These are phyloP conservation scores for Boletus tylopilopsis DNA, from an alignment of 768 basidiomycete species.

Conservation along the genomic window DNA sequence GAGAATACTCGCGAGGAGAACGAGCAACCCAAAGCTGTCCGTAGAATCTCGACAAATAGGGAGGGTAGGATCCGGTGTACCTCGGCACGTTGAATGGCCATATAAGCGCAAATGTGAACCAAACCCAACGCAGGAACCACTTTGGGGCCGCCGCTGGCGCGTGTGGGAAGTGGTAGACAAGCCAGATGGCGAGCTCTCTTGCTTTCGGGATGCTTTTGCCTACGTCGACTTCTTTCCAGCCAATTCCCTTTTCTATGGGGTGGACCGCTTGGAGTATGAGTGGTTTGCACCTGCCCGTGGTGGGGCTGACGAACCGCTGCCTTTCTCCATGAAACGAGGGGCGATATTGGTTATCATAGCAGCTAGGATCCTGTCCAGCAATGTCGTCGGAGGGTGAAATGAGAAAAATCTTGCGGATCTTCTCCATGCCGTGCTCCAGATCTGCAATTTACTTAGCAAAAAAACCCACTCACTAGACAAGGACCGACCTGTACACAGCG, in stretches of 20 bases:
- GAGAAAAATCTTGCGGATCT: no score
- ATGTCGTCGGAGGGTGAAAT: no score
- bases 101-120: conserved; percentile 15
- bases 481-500: conserved; percentile 2
- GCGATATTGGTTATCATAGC: conserved; percentile 19
- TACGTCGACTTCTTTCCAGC: not conserved
- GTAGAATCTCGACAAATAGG: conserved; percentile 18
- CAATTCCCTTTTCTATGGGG: no score
- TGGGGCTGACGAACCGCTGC: conserved; percentile 22
- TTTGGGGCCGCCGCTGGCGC: not conserved
- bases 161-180: conserved; percentile 1
- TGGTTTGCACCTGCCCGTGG: conserved; percentile 22
- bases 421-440: no score
- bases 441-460: not conserved
- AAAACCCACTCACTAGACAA: not conserved
- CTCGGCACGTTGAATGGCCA: conserved; percentile 9
- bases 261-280: conserved; percentile 24
- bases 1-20: conserved; percentile 20
- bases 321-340: conserved; percentile 8
- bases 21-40: conserved; percentile 25
- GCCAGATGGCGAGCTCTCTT: conserved; percentile 19
- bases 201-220: not conserved
- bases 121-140: conserved; percentile 18
- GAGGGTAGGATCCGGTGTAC: conserved; percentile 8
- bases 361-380: not conserved